A percentile compares a stretch with the other conserved stretches of the same genome.
phyloP scores from a whole-genome alignment of 2,329 filamentous ascomycete species.

The Ophiocordyceps sinensis region DNA sequence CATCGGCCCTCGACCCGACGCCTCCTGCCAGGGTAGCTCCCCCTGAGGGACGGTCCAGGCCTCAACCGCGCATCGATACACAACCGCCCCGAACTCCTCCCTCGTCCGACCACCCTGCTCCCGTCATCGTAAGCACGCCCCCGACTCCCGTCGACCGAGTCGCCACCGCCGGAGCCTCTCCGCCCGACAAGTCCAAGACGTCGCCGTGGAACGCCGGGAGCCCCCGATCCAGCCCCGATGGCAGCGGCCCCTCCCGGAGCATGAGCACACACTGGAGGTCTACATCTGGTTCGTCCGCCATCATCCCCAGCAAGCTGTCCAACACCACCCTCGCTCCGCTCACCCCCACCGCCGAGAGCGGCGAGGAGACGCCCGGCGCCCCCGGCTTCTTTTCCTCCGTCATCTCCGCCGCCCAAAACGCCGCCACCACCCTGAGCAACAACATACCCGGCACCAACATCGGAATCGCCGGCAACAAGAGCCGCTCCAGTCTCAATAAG shows the following conservation, averaged over 20 bases:
- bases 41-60: conserved; percentile 12
- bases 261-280: conserved; percentile 55
- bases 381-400: conserved; percentile 86
- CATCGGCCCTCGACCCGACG: conserved; percentile 13
- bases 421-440: conserved; percentile 60
- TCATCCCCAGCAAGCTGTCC: conserved; percentile 76
- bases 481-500: conserved; percentile 12
- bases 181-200: conserved; percentile 14
- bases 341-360: conserved; percentile 61
- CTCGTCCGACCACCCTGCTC: conserved; percentile 25
- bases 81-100: conserved; percentile 33
- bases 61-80: conserved; percentile 16
- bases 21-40: conserved; percentile 15
- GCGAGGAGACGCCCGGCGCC: conserved; percentile 39
- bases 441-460: conserved; percentile 56
- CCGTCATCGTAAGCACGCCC: conserved; percentile 49
- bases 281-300: conserved; percentile 37
- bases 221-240: conserved; percentile 25
- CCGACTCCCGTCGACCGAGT: conserved; percentile 43
- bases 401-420: conserved; percentile 85
- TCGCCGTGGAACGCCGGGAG: conserved; percentile 11
- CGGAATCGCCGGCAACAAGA: conserved; percentile 31
- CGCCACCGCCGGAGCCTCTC: conserved; percentile 8
- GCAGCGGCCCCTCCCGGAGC: conserved; percentile 49
- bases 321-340: conserved; percentile 57